phyloP scores from a whole-genome alignment of 306 rosid species.

The Herpetospermum pedunculosum region DNA sequence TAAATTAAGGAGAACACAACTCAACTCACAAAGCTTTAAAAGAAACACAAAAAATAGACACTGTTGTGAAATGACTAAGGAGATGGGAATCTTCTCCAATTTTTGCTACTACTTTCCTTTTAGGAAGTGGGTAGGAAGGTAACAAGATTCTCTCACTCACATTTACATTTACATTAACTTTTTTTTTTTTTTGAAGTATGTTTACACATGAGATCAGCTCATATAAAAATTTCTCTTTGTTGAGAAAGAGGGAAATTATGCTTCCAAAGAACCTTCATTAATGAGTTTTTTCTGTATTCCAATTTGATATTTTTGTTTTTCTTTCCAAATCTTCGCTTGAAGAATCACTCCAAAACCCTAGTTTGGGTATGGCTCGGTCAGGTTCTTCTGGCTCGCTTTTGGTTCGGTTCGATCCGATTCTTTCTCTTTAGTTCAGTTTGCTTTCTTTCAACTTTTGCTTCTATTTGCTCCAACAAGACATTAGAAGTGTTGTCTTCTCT shows the following conservation, averaged over 20 bases:
- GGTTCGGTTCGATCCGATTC: too few species aligned
- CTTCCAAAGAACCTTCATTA: not conserved
- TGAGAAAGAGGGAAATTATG: not conserved
- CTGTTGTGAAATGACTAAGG: constrained; percentile 5
- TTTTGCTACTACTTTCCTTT: constrained; percentile 43
- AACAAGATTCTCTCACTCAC: constrained; percentile 87
- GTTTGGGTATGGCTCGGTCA: too few species aligned
- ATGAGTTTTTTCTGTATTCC: not conserved
- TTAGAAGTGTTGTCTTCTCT: too few species aligned
- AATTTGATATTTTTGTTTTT: not conserved
- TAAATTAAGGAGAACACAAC: constrained; percentile 60
- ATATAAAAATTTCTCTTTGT: not conserved
- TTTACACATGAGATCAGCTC: too few species aligned
- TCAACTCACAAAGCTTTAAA: constrained; percentile 65
- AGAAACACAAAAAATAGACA: not conserved
- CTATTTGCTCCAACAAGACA: too few species aligned
- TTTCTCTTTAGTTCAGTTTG: too few species aligned
- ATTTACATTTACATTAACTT: not conserved
- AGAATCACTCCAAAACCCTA: too few species aligned
- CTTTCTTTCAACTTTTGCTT: too few species aligned
- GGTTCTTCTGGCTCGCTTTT: too few species aligned
- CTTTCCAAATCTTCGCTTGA: not conserved
- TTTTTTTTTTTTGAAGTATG: not conserved
- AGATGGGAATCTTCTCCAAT: constrained; percentile 55
- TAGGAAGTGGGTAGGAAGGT: constrained; percentile 94